A percentile compares a stretch with the other conserved stretches of the same genome.
Evolutionary conservation across 2,329 filamentous ascomycete species (phyloP).

Genomic region (Rasamsonia emersonii): DNA sequence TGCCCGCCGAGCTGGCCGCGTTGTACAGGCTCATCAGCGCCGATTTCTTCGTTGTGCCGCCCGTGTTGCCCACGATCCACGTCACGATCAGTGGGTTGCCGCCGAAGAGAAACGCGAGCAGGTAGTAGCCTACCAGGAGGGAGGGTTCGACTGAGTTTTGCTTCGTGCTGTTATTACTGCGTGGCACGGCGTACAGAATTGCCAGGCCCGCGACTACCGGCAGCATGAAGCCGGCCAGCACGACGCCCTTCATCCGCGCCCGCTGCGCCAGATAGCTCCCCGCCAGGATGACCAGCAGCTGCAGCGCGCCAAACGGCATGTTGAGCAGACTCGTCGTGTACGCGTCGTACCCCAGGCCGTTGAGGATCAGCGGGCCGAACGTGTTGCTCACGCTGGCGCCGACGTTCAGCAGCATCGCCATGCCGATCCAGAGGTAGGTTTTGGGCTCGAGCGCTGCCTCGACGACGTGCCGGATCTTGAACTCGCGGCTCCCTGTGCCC

Average conservation of each 20-base stretch:
- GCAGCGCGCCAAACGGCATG: conserved; percentile 58
- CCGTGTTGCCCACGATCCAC: conserved; percentile 63
- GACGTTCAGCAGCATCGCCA: conserved; percentile 56
- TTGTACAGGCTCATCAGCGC: conserved; percentile 57
- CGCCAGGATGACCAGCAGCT: conserved; percentile 51
- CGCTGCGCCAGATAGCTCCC: conserved; percentile 52
- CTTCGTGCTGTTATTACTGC: conserved; percentile 18
- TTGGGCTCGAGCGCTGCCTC: conserved; percentile 39
- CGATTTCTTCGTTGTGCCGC: conserved; percentile 59
- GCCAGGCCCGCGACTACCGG: conserved; percentile 52
- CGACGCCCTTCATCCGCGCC: conserved; percentile 47
- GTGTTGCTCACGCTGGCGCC: conserved; percentile 55
- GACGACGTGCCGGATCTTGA: conserved; percentile 37
- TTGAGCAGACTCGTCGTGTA: conserved; percentile 53
- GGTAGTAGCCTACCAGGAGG: conserved; percentile 54
- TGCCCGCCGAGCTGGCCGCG: conserved; percentile 53
- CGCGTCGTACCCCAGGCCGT: conserved; percentile 52
- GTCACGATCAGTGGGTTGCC: conserved; percentile 58
- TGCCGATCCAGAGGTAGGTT: conserved; percentile 51
- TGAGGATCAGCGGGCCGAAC: conserved; percentile 57
- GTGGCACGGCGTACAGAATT: conserved; percentile 48
- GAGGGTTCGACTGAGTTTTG: conserved; percentile 39
- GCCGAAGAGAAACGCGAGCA: conserved; percentile 58
- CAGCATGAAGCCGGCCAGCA: conserved; percentile 47
- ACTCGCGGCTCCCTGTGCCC: conserved; percentile 37